Evolutionary conservation across 1,139 yeast species (phyloP).

Genomic region (Debaryomycetaceae sp.): DNA sequence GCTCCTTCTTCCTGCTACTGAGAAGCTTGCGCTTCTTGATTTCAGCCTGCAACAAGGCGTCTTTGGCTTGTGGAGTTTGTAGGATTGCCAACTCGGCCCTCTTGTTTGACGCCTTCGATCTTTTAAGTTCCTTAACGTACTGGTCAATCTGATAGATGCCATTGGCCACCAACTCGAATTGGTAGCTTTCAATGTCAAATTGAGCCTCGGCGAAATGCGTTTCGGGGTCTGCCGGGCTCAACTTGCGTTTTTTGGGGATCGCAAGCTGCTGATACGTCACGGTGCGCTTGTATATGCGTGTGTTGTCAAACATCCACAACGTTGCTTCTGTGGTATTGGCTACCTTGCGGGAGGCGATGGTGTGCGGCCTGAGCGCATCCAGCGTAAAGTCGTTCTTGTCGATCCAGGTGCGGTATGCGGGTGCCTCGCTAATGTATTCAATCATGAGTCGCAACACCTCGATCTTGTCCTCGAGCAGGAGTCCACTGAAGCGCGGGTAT

Average conservation of each 20-base stretch:
- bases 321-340: conserved; percentile 25
- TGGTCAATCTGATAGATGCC: conserved; percentile 29
- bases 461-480: conserved; percentile 42
- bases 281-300: conserved; percentile 40
- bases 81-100: too few relatives aligned
- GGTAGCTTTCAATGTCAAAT: conserved; percentile 27
- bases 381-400: conserved; percentile 33
- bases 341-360: conserved; percentile 11
- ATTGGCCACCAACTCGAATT: conserved; percentile 29
- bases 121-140: conserved; percentile 15
- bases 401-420: conserved; percentile 38
- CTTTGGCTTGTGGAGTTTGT: conserved; percentile 12
- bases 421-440: conserved; percentile 28
- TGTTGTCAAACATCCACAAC: conserved; percentile 39
- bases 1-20: conserved; percentile 41
- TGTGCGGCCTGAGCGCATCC: conserved; percentile 24
- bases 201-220: conserved; percentile 19
- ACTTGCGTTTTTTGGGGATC: conserved; percentile 39
- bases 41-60: conserved; percentile 23
- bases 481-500: conserved; percentile 28
- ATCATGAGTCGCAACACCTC: conserved; percentile 42
- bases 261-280: conserved; percentile 26
- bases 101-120: conserved; percentile 15
- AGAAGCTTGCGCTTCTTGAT: conserved; percentile 38
- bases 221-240: conserved; percentile 33